Conservation (phyloP, 495 filamentous ascomycete species). For the Tuber microsphaerosporum region DNA sequence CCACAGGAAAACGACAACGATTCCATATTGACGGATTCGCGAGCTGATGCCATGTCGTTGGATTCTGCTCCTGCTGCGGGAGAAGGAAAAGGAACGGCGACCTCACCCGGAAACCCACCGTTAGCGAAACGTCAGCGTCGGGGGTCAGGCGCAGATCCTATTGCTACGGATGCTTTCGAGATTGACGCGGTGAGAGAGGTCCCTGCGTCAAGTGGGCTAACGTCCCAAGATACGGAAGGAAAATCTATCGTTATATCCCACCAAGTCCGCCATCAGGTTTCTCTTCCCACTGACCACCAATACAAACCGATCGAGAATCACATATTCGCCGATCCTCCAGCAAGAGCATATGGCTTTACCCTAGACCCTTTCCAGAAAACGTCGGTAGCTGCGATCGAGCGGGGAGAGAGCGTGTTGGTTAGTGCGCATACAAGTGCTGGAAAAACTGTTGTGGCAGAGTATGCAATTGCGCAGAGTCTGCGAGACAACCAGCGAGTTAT, state of each 20-base stretch:
- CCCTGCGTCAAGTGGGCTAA: conserved; percentile 71
- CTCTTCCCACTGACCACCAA: conserved; percentile 83
- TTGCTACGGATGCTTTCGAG: conserved; percentile 88
- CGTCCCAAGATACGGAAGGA: conserved; percentile 45
- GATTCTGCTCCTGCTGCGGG: conserved; percentile 45
- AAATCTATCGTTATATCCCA: conserved; percentile 77
- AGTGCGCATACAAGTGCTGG: conserved; percentile 96
- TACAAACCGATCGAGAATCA: conserved; percentile 90
- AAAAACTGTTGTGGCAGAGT: conserved; percentile 96
- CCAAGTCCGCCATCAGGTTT: conserved; percentile 97
- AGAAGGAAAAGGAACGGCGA: conserved; percentile 29
- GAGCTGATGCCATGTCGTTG: conserved; percentile 49
- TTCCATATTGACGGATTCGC: conserved; percentile 27
- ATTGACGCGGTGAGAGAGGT: conserved; percentile 91
- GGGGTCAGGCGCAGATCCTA: conserved; percentile 58
- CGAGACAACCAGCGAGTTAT: conserved; percentile 96
- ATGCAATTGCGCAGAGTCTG: conserved; percentile 94
- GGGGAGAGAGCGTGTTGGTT: conserved; percentile 90
- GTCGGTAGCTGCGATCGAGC: conserved; percentile 84
- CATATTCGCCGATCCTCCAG: conserved; percentile 73
- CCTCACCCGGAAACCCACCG: conserved; percentile 23
- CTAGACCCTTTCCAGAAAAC: conserved; percentile 96
- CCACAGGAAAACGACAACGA: conserved; percentile 53
- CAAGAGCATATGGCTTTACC: conserved; percentile 74
- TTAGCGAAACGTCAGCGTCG: conserved; percentile 65